Percentiles rank a stretch among this genome's conserved stretches.
Evolutionary conservation across 257 asterid species (phyloP).

Genomic region (Thymus quinquecostatus): DNA sequence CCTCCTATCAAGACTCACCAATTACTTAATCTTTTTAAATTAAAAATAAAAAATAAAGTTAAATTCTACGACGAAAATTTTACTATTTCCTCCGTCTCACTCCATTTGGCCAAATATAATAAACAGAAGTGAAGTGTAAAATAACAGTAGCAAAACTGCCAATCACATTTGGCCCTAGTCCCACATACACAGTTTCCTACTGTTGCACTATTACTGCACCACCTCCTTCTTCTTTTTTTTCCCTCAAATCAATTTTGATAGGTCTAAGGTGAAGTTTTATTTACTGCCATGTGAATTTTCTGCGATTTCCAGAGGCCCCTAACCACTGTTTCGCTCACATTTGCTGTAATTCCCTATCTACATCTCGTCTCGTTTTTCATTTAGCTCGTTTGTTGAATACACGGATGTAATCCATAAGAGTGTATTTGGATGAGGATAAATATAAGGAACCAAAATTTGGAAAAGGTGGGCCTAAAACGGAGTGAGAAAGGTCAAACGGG

Average conservation of each 20-base stretch:
- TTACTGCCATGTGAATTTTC: neutral
- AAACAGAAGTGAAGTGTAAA: too few relatives aligned
- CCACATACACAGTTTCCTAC: constrained; percentile 15
- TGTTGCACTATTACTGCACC: neutral
- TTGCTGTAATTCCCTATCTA: neutral
- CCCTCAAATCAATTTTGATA: neutral
- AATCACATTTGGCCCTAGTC: constrained; percentile 5
- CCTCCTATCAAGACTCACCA: constrained; percentile 50
- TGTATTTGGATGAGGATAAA: neutral
- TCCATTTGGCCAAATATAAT: too few relatives aligned
- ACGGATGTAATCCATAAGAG: neutral
- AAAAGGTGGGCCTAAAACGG: constrained; percentile 37
- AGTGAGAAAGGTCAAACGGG: constrained; percentile 40
- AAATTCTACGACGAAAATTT: too few relatives aligned
- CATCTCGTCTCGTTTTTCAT: too few relatives aligned
- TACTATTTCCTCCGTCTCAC: too few relatives aligned
- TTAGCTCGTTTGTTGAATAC: too few relatives aligned
- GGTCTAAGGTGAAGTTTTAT: neutral
- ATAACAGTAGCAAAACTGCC: too few relatives aligned
- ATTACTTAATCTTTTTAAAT: too few relatives aligned
- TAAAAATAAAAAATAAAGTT: too few relatives aligned
- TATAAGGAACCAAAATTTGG: neutral
- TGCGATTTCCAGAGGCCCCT: neutral
- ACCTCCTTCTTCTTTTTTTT: too few relatives aligned
- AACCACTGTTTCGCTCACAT: neutral